A percentile compares a stretch with the other conserved stretches of the same genome.
Evolutionary conservation across 257 asterid genomes (phyloP).

Genomic region (Lavandula angustifolia): DNA sequence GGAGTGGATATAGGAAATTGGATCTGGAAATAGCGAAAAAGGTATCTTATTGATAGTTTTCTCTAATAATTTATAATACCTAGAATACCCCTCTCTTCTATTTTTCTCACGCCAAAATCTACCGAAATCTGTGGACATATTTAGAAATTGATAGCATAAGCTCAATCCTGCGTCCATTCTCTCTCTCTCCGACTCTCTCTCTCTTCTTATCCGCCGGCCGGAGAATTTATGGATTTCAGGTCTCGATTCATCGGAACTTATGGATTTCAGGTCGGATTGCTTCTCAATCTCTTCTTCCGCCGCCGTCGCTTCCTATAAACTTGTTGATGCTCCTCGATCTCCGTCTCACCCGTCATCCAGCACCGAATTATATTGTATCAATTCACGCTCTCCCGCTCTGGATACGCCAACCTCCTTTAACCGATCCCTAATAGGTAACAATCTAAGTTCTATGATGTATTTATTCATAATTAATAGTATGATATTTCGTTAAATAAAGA

Average conservation of each 20-base stretch:
- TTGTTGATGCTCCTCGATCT: conserved; percentile 28
- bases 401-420: conserved; percentile 46
- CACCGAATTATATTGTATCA: conserved; percentile 28
- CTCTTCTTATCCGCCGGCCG: background rate
- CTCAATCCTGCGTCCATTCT: background rate
- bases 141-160: no score
- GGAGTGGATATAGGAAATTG: no score
- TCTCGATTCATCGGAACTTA: conserved; percentile 32
- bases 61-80: no score
- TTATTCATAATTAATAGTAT: background rate
- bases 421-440: conserved; percentile 42
- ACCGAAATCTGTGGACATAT: no score
- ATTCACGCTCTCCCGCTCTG: conserved; percentile 37
- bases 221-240: conserved; percentile 16
- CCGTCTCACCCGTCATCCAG: conserved; percentile 30
- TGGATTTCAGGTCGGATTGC: conserved; percentile 48
- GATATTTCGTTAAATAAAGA: background rate
- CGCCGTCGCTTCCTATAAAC: conserved; percentile 24
- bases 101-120: no score
- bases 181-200: background rate
- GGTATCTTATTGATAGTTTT: no score
- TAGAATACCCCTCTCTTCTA: no score
- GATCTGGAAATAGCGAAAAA: no score
- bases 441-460: background rate
- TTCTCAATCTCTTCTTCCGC: conserved; percentile 24